phyloP scores from a whole-genome alignment of 306 rosid species.

The Ceratonia siliqua region DNA sequence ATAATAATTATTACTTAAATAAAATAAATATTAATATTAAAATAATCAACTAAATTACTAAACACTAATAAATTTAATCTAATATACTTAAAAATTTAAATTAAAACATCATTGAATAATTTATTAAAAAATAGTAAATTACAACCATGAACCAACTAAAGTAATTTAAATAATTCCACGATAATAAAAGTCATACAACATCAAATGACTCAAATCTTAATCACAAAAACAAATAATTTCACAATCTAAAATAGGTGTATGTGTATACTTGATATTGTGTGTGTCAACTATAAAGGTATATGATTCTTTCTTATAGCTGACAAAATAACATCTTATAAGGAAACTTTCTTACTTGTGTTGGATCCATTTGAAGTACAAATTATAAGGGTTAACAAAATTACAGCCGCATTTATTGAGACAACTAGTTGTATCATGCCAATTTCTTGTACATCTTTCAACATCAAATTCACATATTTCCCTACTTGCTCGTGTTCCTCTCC shows the following conservation, averaged over 20 bases:
- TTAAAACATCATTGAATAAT: too few species aligned
- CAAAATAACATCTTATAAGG: background rate
- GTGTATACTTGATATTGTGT: background rate
- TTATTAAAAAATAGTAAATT: too few species aligned
- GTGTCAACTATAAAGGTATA: background rate
- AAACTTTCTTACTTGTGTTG: background rate
- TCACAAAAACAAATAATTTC: too few species aligned
- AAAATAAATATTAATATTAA: too few species aligned
- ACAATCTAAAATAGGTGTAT: background rate
- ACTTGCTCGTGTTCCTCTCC: background rate
- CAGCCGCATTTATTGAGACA: background rate
- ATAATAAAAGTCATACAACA: too few species aligned
- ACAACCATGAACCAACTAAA: too few species aligned
- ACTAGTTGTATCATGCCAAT: background rate
- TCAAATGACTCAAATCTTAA: too few species aligned
- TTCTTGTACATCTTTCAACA: background rate
- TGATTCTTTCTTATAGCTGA: slow-evolving; percentile 10
- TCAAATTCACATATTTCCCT: background rate
- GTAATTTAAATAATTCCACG: too few species aligned
- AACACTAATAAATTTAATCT: too few species aligned
- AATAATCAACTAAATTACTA: too few species aligned
- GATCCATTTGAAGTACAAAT: background rate
- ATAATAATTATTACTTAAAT: too few species aligned
- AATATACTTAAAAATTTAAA: too few species aligned
- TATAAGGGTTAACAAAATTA: background rate